These are phyloP conservation scores for Penicillium waksmanii DNA, from an alignment of 495 filamentous ascomycete species.

Conservation along the genomic window DNA sequence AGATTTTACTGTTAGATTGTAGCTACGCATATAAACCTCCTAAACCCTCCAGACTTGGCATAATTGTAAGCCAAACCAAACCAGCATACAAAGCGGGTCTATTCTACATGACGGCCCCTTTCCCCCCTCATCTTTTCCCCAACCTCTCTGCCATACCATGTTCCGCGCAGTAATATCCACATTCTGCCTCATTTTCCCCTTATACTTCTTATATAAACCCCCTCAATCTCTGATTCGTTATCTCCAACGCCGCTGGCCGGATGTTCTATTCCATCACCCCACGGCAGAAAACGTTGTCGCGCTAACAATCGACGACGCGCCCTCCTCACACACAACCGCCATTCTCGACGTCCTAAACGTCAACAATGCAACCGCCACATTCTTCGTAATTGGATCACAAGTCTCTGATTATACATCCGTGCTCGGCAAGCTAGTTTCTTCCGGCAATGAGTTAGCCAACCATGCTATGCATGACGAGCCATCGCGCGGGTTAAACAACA, in stretches of 20 bases:
- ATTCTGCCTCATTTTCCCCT: constrained; percentile 53
- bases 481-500: constrained; percentile 49
- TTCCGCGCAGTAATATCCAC: constrained; percentile 39
- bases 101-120: too few species aligned
- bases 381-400: constrained; percentile 80
- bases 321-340: constrained; percentile 69
- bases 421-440: constrained; percentile 62
- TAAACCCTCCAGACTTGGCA: too few species aligned
- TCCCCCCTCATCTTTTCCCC: too few species aligned
- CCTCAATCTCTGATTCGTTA: constrained; percentile 66
- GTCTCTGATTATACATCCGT: constrained; percentile 61
- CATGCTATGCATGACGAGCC: constrained; percentile 87
- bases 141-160: neutral
- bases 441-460: constrained; percentile 76
- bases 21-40: too few species aligned
- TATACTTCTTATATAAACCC: constrained; percentile 76
- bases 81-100: neutral
- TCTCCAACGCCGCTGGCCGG: constrained; percentile 70
- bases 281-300: constrained; percentile 65
- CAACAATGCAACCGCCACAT: constrained; percentile 67
- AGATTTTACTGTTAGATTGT: too few species aligned
- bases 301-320: constrained; percentile 84
- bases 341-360: constrained; percentile 67
- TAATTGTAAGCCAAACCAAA: too few species aligned
- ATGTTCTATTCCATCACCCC: constrained; percentile 72